Conservation (phyloP, 139 green algal species). For the Coccomyxa sp. region DNA sequence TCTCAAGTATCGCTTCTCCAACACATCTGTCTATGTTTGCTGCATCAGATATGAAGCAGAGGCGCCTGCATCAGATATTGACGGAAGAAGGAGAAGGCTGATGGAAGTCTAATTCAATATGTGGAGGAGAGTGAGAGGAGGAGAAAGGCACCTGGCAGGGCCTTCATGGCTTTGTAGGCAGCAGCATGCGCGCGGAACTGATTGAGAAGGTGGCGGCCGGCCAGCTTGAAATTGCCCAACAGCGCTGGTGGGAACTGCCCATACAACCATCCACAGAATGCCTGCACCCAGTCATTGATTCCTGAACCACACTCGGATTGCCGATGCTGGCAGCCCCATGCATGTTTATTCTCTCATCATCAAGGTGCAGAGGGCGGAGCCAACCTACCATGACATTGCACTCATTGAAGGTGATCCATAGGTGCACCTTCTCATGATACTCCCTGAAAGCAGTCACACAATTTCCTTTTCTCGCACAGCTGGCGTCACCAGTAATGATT, state of each 20-base stretch:
- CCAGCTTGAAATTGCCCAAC: constrained; percentile 30
- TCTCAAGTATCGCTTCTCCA: no score
- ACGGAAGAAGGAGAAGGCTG: no score
- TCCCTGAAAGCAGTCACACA: constrained; percentile 15
- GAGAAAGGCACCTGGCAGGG: constrained; percentile 24
- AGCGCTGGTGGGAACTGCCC: constrained; percentile 65
- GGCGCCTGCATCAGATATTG: no score
- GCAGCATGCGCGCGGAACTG: constrained; percentile 49
- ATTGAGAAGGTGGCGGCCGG: constrained; percentile 28
- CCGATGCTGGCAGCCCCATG: not conserved
- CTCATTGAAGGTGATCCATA: constrained; percentile 90
- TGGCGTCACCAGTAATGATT: no score
- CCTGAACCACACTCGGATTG: not conserved
- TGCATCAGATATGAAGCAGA: no score
- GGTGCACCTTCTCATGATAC: constrained; percentile 53
- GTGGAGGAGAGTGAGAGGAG: not conserved
- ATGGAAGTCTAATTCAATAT: no score
- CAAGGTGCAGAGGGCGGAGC: not conserved
- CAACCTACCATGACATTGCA: constrained; percentile 43
- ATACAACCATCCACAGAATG: constrained; percentile 66
- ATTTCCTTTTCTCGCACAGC: no score
- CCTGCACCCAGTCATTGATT: constrained; percentile 15
- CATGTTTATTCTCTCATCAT: not conserved
- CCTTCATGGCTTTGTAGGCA: constrained; percentile 67
- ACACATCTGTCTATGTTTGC: no score